Base-by-base conservation (phyloP, 1,139 yeast species). In the Yamadazyma jaroonii region DNA sequence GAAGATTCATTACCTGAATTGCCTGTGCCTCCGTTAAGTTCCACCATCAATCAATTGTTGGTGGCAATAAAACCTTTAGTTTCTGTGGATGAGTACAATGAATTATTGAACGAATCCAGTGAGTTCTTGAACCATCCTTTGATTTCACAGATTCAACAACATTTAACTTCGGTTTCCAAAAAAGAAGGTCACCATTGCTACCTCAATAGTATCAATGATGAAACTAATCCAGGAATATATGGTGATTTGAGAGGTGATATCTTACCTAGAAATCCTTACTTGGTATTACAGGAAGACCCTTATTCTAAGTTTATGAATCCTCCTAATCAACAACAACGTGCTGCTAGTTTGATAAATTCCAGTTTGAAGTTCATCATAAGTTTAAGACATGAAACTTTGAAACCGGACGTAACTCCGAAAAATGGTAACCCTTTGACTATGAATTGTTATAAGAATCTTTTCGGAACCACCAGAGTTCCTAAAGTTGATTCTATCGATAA, bases 251-350 rank as follows among this genome's bases (percentile, higher is more conserved):
- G 78, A 36, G 81, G 81, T 10, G 84, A 81, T 48, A 79, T 84
- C 2, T 63, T 84, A 36, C 94, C 94, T 4, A 64, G 90, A 43
- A 84, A 84, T 51, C 94, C 94, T 0, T 84, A 81, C 49, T 67
- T 84, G 48, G 74, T 84, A 7, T 58, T 84, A 23, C 88, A 83
- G 47, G 84, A 83, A 52, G 94, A 84, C 48, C 89, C 90, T 0
- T 71, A 78, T 46, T 57, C 73, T 13, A 65, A 66, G 48, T 69
- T 75, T n/a, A 57, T 71, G 41, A 76, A 72, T 40, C 79, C 81
- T 24, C 84, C 87, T 5, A 67, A 74, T 41, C 92, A 84, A 59
- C 66, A 78, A 3, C 82, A 79, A 44, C 59, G 90, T 33, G 80
- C 89, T 4, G 81, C 89, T 2, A 81, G 75, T 29, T 62, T 84